A percentile compares a stretch with the other conserved stretches of the same genome.
These are phyloP conservation scores for Strobilomyces confusus DNA, from an alignment of 768 basidiomycete species.

Conservation along the genomic window DNA sequence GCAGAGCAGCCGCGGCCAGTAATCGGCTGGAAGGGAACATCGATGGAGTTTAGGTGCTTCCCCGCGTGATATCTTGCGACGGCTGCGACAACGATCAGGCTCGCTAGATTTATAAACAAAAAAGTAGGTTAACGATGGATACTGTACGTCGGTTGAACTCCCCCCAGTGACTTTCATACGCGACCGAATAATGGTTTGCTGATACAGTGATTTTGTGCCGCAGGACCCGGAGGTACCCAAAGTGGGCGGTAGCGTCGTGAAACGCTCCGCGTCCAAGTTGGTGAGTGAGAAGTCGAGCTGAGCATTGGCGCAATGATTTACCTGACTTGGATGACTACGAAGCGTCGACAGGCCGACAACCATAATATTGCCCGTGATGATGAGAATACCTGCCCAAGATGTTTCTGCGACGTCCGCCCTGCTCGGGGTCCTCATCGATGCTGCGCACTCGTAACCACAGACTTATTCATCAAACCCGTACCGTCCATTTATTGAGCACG, in stretches of 20 bases:
- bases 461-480: background rate
- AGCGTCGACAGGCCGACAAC: background rate
- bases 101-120: background rate
- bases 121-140: background rate
- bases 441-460: background rate
- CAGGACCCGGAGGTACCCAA: background rate
- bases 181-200: background rate
- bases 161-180: background rate
- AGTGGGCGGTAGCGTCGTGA: background rate
- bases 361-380: background rate
- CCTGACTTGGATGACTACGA: background rate
- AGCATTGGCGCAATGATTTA: background rate
- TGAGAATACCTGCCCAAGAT: background rate
- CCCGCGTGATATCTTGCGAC: background rate
- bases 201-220: background rate
- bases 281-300: background rate
- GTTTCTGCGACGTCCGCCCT: background rate
- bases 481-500: background rate
- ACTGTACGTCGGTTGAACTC: background rate
- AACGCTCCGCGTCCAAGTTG: background rate
- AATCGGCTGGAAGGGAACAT: background rate
- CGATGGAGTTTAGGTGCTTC: constrained; percentile 1
- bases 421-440: background rate
- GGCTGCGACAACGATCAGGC: background rate
- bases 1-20: background rate